A percentile compares a stretch with the other conserved stretches of the same genome.
These are phyloP conservation scores for Exophiala sp. DNA, from an alignment of 2,329 filamentous ascomycete species.

Conservation along the genomic window DNA sequence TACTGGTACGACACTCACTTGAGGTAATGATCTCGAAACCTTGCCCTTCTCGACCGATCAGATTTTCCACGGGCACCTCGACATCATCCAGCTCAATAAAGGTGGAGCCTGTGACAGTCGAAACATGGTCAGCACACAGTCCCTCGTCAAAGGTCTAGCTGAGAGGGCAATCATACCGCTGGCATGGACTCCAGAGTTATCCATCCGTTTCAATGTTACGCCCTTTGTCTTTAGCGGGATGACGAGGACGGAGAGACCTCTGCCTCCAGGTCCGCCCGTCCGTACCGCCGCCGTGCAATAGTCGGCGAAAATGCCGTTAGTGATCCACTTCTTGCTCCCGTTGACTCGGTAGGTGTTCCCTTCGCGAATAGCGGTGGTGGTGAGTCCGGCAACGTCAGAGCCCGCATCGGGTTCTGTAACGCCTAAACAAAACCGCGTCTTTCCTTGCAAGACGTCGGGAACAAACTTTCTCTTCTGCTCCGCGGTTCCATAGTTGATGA, in stretches of 20 bases:
- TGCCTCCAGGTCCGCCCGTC: slow-evolving; percentile 67
- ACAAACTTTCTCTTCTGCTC: slow-evolving; percentile 45
- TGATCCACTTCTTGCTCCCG: slow-evolving; percentile 99
- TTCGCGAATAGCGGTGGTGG: slow-evolving; percentile 52
- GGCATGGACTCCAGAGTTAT: slow-evolving; percentile 95
- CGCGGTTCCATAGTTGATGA: slow-evolving; percentile 32
- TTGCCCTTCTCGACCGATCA: background rate
- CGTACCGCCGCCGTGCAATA: slow-evolving; percentile 89
- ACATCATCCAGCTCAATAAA: slow-evolving; percentile 1
- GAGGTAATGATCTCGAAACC: slow-evolving; percentile 24
- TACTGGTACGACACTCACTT: slow-evolving; percentile 2
- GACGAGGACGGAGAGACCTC: slow-evolving; percentile 91
- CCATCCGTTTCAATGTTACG: slow-evolving; percentile 95
- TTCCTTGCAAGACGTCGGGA: slow-evolving; percentile 51
- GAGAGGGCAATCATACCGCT: slow-evolving; percentile 57
- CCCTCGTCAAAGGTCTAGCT: slow-evolving; percentile 83
- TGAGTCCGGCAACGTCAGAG: slow-evolving; percentile 59
- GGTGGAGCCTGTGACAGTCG: background rate
- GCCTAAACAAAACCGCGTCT: slow-evolving; percentile 55
- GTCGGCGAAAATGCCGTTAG: slow-evolving; percentile 94
- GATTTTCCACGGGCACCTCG: slow-evolving; percentile 2
- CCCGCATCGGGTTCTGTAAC: slow-evolving; percentile 52
- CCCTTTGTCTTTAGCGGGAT: slow-evolving; percentile 83
- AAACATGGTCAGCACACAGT: slow-evolving; percentile 42
- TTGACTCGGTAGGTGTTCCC: slow-evolving; percentile 57